Evolutionary conservation across 2,329 filamentous ascomycete species (phyloP), one percentile per base, ranked within the genome.

Genomic region (Xylariaceae sp.): DNA sequence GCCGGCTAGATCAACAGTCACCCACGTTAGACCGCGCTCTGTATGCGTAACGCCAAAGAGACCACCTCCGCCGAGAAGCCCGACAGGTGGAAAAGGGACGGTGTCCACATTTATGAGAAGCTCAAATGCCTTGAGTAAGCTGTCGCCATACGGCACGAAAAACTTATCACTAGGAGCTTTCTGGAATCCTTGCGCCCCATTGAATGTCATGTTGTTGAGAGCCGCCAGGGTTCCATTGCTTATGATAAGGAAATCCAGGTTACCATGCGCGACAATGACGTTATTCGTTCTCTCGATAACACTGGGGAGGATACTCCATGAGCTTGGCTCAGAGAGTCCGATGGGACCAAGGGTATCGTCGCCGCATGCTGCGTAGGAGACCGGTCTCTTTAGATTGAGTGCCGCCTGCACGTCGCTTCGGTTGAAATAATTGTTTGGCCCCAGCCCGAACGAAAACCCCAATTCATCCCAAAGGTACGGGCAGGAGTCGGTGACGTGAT

Each of bases 191-290:
- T 87, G 80, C 33, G 75, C 67, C 5, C 87, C 88, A 51, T 82
- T 81, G 83, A 84, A 92, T 0, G 87, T 91, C 83, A 91, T 89
- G 71, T 91, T 90, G 65, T 92, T 88, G 51, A 91, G 83, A 1
- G 80, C 78, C 7, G 89, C 72, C 1, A 92, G 74, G 0, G 87
- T 87, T 13, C 87, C 88, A 65, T 88, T 87, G 61, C 77, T 74
- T 31, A 86, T 73, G 10, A 89, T 76, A 53, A 88, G 76, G 62
- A 78, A 87, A 69, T 91, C 89, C 16, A 86, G 76, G 47, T 79
- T 73, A 7, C 87, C 89, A 62, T 91, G 87, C 2, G 77, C 85
- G 60, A 93, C 83, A 57, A 94, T 77, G 9, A 88, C 88, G 54
- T 86, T 84, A 41, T 86, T 77, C 1, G 87, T 87, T 38, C 76